Evolutionary conservation across 345 rosid genomes (phyloP).

Genomic region (Anastatica hierochuntica): DNA sequence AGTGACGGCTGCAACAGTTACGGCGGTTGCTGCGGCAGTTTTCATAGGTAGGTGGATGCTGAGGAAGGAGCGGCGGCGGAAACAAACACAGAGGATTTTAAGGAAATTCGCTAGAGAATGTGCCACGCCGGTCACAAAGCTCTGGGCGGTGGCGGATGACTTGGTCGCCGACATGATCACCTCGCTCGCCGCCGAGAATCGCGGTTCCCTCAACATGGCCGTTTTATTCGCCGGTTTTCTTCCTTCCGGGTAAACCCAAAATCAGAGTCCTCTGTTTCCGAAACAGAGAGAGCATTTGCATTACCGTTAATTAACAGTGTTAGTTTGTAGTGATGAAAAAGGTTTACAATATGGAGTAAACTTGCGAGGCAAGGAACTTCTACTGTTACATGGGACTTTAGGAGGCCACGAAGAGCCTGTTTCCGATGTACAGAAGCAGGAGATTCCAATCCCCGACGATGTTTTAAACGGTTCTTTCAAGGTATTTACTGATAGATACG

Average conservation of each 20-base stretch:
- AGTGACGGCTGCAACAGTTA: slow-evolving; percentile 21
- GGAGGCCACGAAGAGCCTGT: slow-evolving; percentile 45
- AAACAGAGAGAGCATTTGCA: too few relatives aligned
- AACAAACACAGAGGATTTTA: slow-evolving; percentile 34
- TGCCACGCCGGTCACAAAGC: slow-evolving; percentile 48
- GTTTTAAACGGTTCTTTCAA: slow-evolving; percentile 29
- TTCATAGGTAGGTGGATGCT: slow-evolving; percentile 19
- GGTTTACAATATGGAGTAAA: slow-evolving; percentile 52
- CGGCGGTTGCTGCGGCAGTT: slow-evolving; percentile 20
- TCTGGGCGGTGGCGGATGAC: slow-evolving; percentile 41
- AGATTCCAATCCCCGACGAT: slow-evolving; percentile 37
- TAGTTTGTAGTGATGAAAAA: slow-evolving; percentile 35
- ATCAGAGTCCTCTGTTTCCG: background rate
- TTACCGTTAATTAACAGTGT: background rate
- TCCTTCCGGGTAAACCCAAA: slow-evolving; percentile 50
- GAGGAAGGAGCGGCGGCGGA: slow-evolving; percentile 31
- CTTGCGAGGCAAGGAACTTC: slow-evolving; percentile 34
- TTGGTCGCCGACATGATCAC: slow-evolving; percentile 34
- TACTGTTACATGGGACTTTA: slow-evolving; percentile 37
- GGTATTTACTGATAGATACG: slow-evolving; percentile 13
- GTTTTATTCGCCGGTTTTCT: slow-evolving; percentile 36
- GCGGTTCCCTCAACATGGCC: slow-evolving; percentile 34
- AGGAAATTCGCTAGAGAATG: slow-evolving; percentile 46
- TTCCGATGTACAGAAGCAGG: slow-evolving; percentile 36
- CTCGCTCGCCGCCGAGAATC: slow-evolving; percentile 17